Base-by-base conservation (phyloP, 257 asterid species). In the Craterostigma plantagineum region DNA sequence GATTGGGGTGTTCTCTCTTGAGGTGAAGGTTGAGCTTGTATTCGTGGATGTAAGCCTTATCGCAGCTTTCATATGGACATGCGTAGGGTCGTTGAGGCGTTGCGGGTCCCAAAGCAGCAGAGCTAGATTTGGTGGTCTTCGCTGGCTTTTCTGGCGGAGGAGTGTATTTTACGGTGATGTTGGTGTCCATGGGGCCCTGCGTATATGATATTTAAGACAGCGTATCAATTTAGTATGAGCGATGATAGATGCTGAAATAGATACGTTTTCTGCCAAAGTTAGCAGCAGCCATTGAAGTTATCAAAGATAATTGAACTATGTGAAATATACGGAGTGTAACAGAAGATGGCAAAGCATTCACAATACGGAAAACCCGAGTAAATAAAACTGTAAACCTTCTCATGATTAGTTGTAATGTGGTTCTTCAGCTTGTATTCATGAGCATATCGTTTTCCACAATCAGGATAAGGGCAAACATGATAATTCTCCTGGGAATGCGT, bases 401-500 rank as follows among this genome's bases (percentile, higher is more conserved):
- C 95, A 18, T 83, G 95, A 61, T 79, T 81, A 49, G 92, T 51
- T 16, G 74, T 34, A 51, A 90, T 55, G 63, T 90, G 99, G 65
- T 90, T 90, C 68, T 76, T 90, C 47, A 90, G 79, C 72, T 90
- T 90, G 79, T 83, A 90, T 52, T 90, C 99, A 11, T 90, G 99
- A 4, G 99, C 95, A 27, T 90, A 90, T 50, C 99, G 71, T 72
- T 90, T 90, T 49, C 99, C 99, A 36, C 99, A 90, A 18, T 90
- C 99, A 23, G 86, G 69, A 65, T 79, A 83, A 0, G 87, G 99
- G 73, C 99, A 90, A 30, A 79, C 63, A 54, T 90, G 99, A 47
- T 90, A 90, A 59, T 90, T 90, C 77, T 90, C 99, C 60, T 90
- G 99, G 10, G 99, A 82, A 67, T 90, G 99, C 16, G 99, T 90